Conservation (phyloP, 768 basidiomycete species). For the Pisolithus orientalis region DNA sequence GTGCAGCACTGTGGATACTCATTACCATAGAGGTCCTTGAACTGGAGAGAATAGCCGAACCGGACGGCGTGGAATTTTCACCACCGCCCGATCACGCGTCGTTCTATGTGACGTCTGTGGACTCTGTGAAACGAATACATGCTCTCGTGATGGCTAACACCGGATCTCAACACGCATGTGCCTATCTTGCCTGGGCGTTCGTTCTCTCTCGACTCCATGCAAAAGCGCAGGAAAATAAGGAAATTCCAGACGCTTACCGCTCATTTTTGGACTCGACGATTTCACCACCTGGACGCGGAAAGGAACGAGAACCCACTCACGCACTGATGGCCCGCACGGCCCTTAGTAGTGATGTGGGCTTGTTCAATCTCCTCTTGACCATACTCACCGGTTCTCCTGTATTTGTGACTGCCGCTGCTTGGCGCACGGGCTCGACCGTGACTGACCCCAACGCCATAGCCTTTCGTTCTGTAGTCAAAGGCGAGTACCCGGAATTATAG, state of each 20-base stretch:
- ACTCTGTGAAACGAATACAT: constrained; percentile 61
- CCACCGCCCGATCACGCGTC: constrained; percentile 40
- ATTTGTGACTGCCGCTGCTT: constrained; percentile 68
- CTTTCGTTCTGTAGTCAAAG: constrained; percentile 80
- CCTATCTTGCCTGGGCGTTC: constrained; percentile 81
- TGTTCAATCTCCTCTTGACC: constrained; percentile 51
- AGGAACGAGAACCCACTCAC: constrained; percentile 52
- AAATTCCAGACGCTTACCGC: constrained; percentile 49
- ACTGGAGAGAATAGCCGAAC: constrained; percentile 61
- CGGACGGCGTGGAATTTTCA: constrained; percentile 44
- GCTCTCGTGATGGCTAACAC: constrained; percentile 54
- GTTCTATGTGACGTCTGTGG: constrained; percentile 57
- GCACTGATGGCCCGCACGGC: constrained; percentile 53
- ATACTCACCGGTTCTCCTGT: constrained; percentile 66
- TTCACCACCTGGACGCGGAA: constrained; percentile 37
- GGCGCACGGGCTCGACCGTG: constrained; percentile 60
- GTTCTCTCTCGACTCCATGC: constrained; percentile 60
- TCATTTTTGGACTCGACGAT: constrained; percentile 50
- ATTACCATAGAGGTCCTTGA: constrained; percentile 76
- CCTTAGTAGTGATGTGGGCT: constrained; percentile 50
- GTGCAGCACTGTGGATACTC: constrained; percentile 70
- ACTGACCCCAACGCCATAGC: constrained; percentile 75
- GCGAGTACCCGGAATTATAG: constrained; percentile 31
- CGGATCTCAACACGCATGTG: constrained; percentile 59
- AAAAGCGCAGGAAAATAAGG: constrained; percentile 39